Conservation (phyloP, 345 rosid species). For the Erodium maritimum region DNA sequence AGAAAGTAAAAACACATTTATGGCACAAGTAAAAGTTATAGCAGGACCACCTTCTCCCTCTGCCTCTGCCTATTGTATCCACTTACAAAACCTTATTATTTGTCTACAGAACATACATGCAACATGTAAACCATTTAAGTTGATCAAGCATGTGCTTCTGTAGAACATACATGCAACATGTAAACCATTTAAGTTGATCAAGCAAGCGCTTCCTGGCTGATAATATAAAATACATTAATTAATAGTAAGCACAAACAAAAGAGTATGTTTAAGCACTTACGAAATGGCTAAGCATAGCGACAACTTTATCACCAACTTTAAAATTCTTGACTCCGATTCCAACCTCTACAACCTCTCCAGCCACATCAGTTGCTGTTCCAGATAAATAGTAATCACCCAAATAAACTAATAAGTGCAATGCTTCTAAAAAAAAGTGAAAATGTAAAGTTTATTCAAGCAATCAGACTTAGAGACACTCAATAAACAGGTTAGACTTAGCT, state of each 20-base stretch:
- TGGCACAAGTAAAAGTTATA: too few species aligned
- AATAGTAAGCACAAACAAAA: not conserved
- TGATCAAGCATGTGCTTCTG: too few species aligned
- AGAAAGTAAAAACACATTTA: too few species aligned
- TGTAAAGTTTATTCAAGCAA: not conserved
- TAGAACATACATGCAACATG: too few species aligned
- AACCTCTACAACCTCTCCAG: slow-evolving; percentile 63
- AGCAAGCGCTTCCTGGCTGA: too few species aligned
- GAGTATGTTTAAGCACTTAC: slow-evolving; percentile 24
- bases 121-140: too few species aligned
- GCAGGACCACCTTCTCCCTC: too few species aligned
- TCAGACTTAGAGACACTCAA: not conserved
- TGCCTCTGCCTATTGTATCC: too few species aligned
- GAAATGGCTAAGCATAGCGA: slow-evolving; percentile 28
- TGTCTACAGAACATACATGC: too few species aligned
- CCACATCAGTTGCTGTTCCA: slow-evolving; percentile 61
- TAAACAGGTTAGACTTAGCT: not conserved
- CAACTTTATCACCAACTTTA: slow-evolving; percentile 73
- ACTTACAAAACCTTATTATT: too few species aligned
- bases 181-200: too few species aligned
- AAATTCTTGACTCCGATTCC: slow-evolving; percentile 50
- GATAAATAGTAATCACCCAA: slow-evolving; percentile 1
- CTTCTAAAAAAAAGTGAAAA: not conserved
- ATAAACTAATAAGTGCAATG: not conserved
- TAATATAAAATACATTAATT: too few species aligned